These are phyloP conservation scores for Lojkania enalia DNA, from an alignment of 2,329 filamentous ascomycete species.

Conservation along the genomic window DNA sequence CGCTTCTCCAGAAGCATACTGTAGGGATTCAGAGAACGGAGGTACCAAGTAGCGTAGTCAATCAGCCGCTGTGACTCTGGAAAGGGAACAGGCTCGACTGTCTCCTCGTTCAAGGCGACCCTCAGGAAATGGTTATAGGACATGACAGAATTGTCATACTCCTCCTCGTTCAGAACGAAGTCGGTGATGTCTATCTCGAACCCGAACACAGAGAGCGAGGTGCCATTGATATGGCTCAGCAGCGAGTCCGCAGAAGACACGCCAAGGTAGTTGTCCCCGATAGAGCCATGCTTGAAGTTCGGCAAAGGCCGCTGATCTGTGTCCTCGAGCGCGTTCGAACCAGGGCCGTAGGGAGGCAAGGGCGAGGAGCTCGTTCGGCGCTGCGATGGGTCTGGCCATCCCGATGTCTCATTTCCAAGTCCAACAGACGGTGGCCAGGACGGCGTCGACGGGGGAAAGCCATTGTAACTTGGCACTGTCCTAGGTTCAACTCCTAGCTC, in stretches of 20 bases:
- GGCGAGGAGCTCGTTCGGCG: conserved; percentile 30
- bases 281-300: conserved; percentile 51
- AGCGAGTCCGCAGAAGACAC: conserved; percentile 65
- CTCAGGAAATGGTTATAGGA: conserved; percentile 72
- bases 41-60: conserved; percentile 74
- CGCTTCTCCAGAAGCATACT: conserved; percentile 77
- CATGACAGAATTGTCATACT: conserved; percentile 60
- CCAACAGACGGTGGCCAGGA: conserved; percentile 19
- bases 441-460: conserved; percentile 18
- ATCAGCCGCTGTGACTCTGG: conserved; percentile 67
- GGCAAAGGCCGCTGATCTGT: conserved; percentile 48
- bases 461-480: conserved; percentile 48
- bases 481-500: conserved; percentile 65
- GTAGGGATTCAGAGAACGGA: conserved; percentile 71
- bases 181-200: conserved; percentile 78
- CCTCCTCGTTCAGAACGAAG: conserved; percentile 68
- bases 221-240: conserved; percentile 74
- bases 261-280: conserved; percentile 68
- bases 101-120: conserved; percentile 61
- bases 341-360: conserved; percentile 29
- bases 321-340: conserved; percentile 19
- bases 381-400: conserved; percentile 26
- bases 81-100: conserved; percentile 59
- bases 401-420: conserved; percentile 19
- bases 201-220: conserved; percentile 75